Evolutionary conservation across 1,284 basidiomycete genomes (phyloP).

Genomic region (Wallemia hederae): DNA sequence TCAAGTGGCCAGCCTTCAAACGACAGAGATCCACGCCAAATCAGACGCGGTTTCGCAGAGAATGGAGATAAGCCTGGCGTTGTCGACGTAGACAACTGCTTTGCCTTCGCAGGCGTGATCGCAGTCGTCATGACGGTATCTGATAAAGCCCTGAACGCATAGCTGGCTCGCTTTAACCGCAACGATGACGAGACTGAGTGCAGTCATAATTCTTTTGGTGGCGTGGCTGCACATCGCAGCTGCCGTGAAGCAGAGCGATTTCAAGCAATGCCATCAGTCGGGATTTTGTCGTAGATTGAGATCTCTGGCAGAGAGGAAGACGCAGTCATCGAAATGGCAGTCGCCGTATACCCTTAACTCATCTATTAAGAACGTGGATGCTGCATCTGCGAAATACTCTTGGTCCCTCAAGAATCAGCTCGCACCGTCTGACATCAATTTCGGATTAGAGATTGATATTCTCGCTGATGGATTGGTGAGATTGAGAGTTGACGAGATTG

Average conservation of each 20-base stretch:
- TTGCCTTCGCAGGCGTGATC: neutral
- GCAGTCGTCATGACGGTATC: neutral
- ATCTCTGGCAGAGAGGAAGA: constrained; percentile 32
- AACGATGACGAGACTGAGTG: neutral
- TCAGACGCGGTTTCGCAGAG: neutral
- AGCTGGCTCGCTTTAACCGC: too few species aligned
- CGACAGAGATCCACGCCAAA: neutral
- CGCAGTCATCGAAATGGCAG: constrained; percentile 27
- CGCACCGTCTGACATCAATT: constrained; percentile 43
- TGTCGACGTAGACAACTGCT: neutral
- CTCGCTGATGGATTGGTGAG: constrained; percentile 58
- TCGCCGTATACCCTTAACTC: constrained; percentile 55
- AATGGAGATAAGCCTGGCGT: neutral
- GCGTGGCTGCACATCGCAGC: constrained; percentile 5
- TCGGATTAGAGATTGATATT: constrained; percentile 45
- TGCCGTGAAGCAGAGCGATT: constrained; percentile 33
- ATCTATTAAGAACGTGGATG: constrained; percentile 22
- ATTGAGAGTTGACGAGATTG: constrained; percentile 56
- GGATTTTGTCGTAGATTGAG: constrained; percentile 72
- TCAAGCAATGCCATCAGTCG: constrained; percentile 66
- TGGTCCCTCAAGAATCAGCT: constrained; percentile 42
- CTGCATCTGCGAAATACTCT: constrained; percentile 29
- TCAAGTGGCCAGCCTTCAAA: neutral
- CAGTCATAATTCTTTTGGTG: constrained; percentile 4
- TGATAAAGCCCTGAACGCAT: too few species aligned